Base-by-base conservation (phyloP, 306 rosid species). In the Acmispon strigosus region DNA sequence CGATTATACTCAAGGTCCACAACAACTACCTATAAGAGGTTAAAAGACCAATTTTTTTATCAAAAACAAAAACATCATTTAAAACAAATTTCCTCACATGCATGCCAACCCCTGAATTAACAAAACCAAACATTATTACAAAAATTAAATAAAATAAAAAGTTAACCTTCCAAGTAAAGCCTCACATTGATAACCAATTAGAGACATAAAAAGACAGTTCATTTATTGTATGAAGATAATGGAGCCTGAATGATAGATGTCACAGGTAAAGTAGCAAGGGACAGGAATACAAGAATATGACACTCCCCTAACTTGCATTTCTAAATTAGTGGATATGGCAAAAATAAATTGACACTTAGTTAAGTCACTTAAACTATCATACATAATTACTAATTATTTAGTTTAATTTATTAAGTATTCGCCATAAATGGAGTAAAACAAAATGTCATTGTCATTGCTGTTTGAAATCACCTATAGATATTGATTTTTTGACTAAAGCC, bases 1-100 rank as follows among this genome's bases (percentile, higher is more conserved):
- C 82, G 81, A 79, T 94, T 94, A 81, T 77, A 85, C 60, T 87
- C 99, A 65, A 94, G 99, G 82, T 94, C 97, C 86, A 94, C 99
- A 77, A 94, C 78, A 67, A 94, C 99, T 44, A 94, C 99, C 99
- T 94, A 81, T 37, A 85, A 60, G 61, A 62, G 80, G 68, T 66
- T 68, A 57, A 76, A 73, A 72, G 54, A 14, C 44, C 73, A 27
- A 61, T 59, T n/a, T 29, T 73, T 43, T 66, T 5, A 73, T 29
- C 60, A 34, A 32, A 34, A 43, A 53, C 48, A 42, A 67, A 67
- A 42, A 7, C 19, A 17, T 52, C 63, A 53, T 64, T 52, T 55
- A 55, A 77, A 49, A 55, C 69, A 64, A 53, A 52, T 54, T 12
- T 48, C 45, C 41, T 62, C 56, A 50, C 55, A 63, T 60, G 44